Base-by-base conservation (phyloP, 2,329 filamentous ascomycete species). In the Chrysosporium queenslandicum region DNA sequence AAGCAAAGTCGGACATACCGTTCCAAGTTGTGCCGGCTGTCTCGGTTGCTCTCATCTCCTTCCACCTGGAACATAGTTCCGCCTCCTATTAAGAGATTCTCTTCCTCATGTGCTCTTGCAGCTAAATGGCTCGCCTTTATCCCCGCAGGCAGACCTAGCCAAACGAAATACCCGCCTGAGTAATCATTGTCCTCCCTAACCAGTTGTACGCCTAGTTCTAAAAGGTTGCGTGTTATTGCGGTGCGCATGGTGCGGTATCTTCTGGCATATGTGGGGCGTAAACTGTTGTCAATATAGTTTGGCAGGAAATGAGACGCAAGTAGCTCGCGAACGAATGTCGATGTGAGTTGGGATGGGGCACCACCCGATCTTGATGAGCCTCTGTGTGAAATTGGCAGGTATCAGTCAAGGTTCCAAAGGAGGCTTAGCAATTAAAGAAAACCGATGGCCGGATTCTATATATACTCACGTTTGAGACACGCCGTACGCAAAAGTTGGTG, bases 121-220 rank as follows among this genome's bases (percentile, higher is more conserved):
- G 79, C 78, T 29, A 88, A 71, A 6, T 76, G 73, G 29, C 69
- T 69, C 32, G 77, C 80, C 7, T 75, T 72, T 50, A 84, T 69
- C 41, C 63, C 52, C 56, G 65, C 56, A 0, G 83, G 82, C 3
- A 94, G 66, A 1, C 74, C 75, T 23, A 94, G 67, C 88, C 88
- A 95, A 45, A 94, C 72, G 65, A 94, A 95, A 65, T 91, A 95
- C 0, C 89, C 89, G 0, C 89, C 89, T 27, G 83, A 84, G 2
- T 83, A 66, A 2, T 71, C 64, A 30, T 71, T 67, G 52, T 70
- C 21, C 9, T 43, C 65, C 25, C 27, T 49, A 58, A 47, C 30
- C 57, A 55, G 7, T 4, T 50, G 55, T 36, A 86, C 77, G 1
- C 83, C 85, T 0, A 86, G 70, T 0, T 85, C 83, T 0, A 75